A percentile compares a stretch with the other conserved stretches of the same genome.
phyloP scores from a whole-genome alignment of 495 filamentous ascomycete species.

The Talaromyces borbonicus region DNA sequence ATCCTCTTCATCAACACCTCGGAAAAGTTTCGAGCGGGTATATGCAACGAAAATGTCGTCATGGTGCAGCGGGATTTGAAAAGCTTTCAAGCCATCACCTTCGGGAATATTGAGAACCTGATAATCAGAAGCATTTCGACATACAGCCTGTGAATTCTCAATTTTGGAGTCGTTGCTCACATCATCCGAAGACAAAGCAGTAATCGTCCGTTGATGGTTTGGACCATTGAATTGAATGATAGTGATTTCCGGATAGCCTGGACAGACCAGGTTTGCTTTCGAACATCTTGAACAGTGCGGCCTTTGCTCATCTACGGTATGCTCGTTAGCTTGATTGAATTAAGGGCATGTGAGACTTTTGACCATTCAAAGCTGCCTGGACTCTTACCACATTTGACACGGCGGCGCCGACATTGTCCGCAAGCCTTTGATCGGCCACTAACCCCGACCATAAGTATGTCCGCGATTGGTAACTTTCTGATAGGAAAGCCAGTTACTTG shows the following conservation, averaged over 20 bases:
- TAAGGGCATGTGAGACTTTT: not conserved
- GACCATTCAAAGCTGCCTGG: too few relatives aligned
- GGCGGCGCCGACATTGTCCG: slow-evolving; percentile 2
- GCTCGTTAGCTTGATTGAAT: not conserved
- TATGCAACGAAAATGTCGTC: slow-evolving; percentile 4
- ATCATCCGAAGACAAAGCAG: not conserved
- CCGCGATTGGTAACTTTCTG: not conserved
- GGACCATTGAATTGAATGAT: slow-evolving; percentile 5
- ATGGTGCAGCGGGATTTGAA: not conserved
- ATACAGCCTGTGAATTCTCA: not conserved
- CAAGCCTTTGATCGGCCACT: slow-evolving; percentile 6
- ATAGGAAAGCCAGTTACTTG: not conserved
- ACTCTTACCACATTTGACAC: slow-evolving; percentile 8
- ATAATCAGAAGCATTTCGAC: not conserved
- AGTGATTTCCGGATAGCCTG: not conserved
- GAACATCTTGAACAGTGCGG: slow-evolving; percentile 2
- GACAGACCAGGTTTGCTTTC: slow-evolving; percentile 3
- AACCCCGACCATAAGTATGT: slow-evolving; percentile 8
- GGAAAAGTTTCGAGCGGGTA: not conserved
- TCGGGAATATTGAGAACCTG: not conserved
- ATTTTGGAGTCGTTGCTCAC: not conserved
- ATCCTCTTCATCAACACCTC: not conserved
- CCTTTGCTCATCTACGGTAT: not conserved
- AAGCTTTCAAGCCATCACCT: not conserved
- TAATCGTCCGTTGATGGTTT: not conserved